A percentile compares a stretch with the other conserved stretches of the same genome.
Evolutionary conservation across 768 basidiomycete genomes (phyloP).

Genomic region (Lactarius psammicola): DNA sequence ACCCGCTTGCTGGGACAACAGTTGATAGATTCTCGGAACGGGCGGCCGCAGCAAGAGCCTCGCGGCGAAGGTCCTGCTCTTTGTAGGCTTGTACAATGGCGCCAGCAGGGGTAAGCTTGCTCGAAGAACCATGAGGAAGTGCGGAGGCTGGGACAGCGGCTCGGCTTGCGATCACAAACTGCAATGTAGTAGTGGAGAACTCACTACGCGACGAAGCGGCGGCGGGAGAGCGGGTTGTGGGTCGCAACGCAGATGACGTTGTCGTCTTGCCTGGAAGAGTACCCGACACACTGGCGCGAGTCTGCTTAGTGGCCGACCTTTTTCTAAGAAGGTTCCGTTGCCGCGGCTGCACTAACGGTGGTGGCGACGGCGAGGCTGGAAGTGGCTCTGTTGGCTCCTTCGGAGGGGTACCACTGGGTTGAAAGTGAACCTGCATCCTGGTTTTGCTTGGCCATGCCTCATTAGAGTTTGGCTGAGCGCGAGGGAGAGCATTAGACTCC

Average conservation of each 20-base stretch:
- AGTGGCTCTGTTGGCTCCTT: constrained; percentile 11
- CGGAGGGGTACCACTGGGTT: background rate
- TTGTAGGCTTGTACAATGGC: constrained; percentile 28
- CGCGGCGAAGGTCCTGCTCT: constrained; percentile 27
- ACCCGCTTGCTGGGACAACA: background rate
- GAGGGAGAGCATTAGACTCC: constrained; percentile 13
- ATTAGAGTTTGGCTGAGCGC: background rate
- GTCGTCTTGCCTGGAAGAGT: constrained; percentile 3
- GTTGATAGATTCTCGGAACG: constrained; percentile 8
- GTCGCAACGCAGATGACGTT: constrained; percentile 3
- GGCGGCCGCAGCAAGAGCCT: constrained; percentile 24
- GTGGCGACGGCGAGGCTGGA: background rate
- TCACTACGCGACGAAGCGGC: constrained; percentile 5
- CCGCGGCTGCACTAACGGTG: constrained; percentile 8
- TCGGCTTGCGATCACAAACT: constrained; percentile 20
- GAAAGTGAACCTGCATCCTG: constrained; percentile 3
- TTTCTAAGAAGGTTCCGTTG: constrained; percentile 18
- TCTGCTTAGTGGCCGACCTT: constrained; percentile 3
- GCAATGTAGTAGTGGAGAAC: constrained; percentile 8
- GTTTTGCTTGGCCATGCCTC: constrained; percentile 19
- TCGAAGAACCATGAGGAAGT: constrained; percentile 10
- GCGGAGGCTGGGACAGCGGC: constrained; percentile 1
- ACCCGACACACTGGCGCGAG: background rate
- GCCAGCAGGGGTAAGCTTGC: constrained; percentile 28
- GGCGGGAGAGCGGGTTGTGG: constrained; percentile 3